Conservation (phyloP, 2,329 filamentous ascomycete species). For the Tympanopsis confertula region DNA sequence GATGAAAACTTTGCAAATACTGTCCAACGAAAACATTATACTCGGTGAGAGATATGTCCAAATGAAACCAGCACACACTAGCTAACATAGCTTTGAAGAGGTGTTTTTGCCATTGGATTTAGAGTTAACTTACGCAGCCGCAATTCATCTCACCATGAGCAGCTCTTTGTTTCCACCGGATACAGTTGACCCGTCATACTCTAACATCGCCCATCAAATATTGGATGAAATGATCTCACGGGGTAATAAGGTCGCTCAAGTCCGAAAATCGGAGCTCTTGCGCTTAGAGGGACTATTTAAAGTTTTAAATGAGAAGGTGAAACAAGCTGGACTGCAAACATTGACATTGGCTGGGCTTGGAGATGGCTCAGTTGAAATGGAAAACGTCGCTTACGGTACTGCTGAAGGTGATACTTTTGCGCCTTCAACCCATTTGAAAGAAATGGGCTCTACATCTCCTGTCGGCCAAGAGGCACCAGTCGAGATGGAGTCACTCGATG, state of each 20-base stretch:
- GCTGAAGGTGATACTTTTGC: too few relatives aligned
- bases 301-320: slow-evolving; percentile 12
- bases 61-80: too few relatives aligned
- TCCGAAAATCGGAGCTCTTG: slow-evolving; percentile 17
- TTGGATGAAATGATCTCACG: slow-evolving; percentile 19
- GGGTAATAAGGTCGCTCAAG: slow-evolving; percentile 18
- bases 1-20: slow-evolving; percentile 22
- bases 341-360: too few relatives aligned
- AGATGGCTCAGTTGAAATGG: too few relatives aligned
- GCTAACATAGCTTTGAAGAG: too few relatives aligned
- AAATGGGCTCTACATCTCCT: too few relatives aligned
- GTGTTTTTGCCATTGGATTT: slow-evolving; percentile 23
- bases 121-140: slow-evolving; percentile 21
- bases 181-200: slow-evolving; percentile 10
- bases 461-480: too few relatives aligned
- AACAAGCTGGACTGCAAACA: slow-evolving; percentile 13
- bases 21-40: slow-evolving; percentile 19
- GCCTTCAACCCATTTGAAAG: too few relatives aligned
- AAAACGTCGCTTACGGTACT: too few relatives aligned
- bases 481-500: too few relatives aligned
- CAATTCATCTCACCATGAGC: slow-evolving; percentile 22
- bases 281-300: slow-evolving; percentile 15
- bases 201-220: slow-evolving; percentile 11
- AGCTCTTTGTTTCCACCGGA: slow-evolving; percentile 19
- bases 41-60: too few relatives aligned